Conservation (phyloP, 2,329 filamentous ascomycete species). For the Colletotrichum truncatum region DNA sequence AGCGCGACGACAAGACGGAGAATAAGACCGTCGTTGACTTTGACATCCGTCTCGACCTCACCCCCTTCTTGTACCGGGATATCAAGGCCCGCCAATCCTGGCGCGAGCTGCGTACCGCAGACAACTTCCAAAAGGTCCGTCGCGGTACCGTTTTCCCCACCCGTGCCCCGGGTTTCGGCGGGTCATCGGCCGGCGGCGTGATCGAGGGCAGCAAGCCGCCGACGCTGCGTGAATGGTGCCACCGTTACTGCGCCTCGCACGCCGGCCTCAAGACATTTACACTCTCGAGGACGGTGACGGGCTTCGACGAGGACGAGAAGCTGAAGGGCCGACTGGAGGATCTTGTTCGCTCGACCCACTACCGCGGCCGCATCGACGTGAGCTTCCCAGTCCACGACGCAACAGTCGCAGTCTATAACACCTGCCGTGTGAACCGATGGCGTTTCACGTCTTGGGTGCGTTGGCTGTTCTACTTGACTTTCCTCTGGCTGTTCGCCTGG, state of each 20-base stretch:
- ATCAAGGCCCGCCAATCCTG: constrained; percentile 49
- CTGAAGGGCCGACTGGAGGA: constrained; percentile 56
- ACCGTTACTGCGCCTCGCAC: constrained; percentile 69
- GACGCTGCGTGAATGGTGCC: constrained; percentile 67
- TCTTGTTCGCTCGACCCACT: constrained; percentile 72
- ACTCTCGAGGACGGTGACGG: constrained; percentile 61
- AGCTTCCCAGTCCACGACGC: constrained; percentile 67
- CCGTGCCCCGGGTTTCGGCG: constrained; percentile 55
- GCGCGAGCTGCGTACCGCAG: constrained; percentile 58
- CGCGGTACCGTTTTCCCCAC: constrained; percentile 71
- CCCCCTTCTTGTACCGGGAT: constrained; percentile 63
- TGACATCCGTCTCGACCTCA: constrained; percentile 66
- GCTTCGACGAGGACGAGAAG: constrained; percentile 68
- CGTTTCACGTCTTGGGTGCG: constrained; percentile 71
- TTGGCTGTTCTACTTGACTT: constrained; percentile 72
- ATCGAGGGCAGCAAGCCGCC: constrained; percentile 10
- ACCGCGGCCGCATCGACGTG: constrained; percentile 69
- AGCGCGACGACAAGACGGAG: constrained; percentile 55
- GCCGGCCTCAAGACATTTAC: constrained; percentile 66
- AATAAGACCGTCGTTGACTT: constrained; percentile 64
- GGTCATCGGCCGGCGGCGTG: constrained; percentile 25
- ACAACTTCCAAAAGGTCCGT: constrained; percentile 67
- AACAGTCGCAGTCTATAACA: constrained; percentile 70
- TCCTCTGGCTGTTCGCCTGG: constrained; percentile 77
- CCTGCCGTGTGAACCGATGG: constrained; percentile 70